Percentiles rank a stretch among this genome's conserved stretches.
Evolutionary conservation across 1,139 yeast species (phyloP).

Genomic region (Arxiozyma slooffiae): DNA sequence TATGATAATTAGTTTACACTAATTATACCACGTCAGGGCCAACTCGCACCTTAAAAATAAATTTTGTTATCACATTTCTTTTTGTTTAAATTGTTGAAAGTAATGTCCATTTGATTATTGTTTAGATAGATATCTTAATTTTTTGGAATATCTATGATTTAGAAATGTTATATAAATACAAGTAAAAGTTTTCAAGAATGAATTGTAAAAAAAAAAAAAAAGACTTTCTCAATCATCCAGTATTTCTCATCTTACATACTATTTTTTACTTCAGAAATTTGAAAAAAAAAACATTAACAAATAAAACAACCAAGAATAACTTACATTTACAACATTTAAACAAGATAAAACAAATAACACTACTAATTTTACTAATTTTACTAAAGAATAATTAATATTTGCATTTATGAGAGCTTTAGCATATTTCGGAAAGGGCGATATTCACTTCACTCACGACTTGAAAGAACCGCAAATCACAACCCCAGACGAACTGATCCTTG

Average conservation of each 20-base stretch:
- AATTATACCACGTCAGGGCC: not conserved
- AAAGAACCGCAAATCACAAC: constrained; percentile 39
- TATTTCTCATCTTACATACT: too few species aligned
- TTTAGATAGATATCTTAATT: too few species aligned
- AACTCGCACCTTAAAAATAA: not conserved
- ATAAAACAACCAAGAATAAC: not conserved
- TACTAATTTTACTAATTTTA: not conserved
- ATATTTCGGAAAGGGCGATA: constrained; percentile 42
- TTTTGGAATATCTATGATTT: too few species aligned
- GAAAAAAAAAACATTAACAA: not conserved
- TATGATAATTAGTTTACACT: not conserved
- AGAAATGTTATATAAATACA: not conserved
- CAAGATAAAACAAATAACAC: constrained; percentile 1
- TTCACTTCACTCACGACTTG: constrained; percentile 37
- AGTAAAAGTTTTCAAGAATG: too few species aligned
- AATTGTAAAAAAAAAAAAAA: too few species aligned
- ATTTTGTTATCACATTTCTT: too few species aligned
- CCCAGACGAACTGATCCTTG: constrained; percentile 42
- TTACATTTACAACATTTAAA: not conserved
- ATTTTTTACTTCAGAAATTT: not conserved
- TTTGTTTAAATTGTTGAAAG: not conserved
- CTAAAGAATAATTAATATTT: not conserved
- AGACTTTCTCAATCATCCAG: too few species aligned
- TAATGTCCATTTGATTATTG: too few species aligned
- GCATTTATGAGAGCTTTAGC: constrained; percentile 44